These are phyloP conservation scores for Xylaria castorea DNA, from an alignment of 495 filamentous ascomycete species.

Conservation along the genomic window DNA sequence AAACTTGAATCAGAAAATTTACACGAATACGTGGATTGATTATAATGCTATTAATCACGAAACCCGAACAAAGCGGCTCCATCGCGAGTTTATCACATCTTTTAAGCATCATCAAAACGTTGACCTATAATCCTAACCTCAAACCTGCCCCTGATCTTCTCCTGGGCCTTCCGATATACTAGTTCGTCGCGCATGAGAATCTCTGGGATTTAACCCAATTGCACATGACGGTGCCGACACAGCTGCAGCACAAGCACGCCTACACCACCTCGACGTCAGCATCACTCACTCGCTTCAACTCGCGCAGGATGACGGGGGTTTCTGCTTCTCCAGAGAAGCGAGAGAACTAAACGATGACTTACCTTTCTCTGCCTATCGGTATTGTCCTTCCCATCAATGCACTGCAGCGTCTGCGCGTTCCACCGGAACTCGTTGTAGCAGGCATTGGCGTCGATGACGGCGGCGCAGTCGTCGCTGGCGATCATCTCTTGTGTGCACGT, in stretches of 20 bases:
- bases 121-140: not conserved
- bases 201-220: constrained; percentile 42
- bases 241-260: constrained; percentile 49
- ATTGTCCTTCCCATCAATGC: constrained; percentile 48
- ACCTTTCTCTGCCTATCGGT: constrained; percentile 44
- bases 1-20: too few relatives aligned
- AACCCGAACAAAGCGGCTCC: too few relatives aligned
- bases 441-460: constrained; percentile 51
- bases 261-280: constrained; percentile 23
- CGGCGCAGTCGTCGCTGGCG: constrained; percentile 48
- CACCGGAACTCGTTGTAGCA: constrained; percentile 55
- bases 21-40: too few relatives aligned
- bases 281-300: not conserved
- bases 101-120: not conserved
- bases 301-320: not conserved
- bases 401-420: constrained; percentile 46
- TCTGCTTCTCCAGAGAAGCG: not conserved
- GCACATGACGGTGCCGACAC: constrained; percentile 46
- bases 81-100: not conserved
- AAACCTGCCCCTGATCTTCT: not conserved
- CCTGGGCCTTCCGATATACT: not conserved
- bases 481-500: constrained; percentile 46
- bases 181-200: constrained; percentile 27
- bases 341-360: not conserved
- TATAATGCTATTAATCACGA: too few relatives aligned